Conservation (phyloP, 1,284 basidiomycete genomes). For the Paramarasmius palmivorus region DNA sequence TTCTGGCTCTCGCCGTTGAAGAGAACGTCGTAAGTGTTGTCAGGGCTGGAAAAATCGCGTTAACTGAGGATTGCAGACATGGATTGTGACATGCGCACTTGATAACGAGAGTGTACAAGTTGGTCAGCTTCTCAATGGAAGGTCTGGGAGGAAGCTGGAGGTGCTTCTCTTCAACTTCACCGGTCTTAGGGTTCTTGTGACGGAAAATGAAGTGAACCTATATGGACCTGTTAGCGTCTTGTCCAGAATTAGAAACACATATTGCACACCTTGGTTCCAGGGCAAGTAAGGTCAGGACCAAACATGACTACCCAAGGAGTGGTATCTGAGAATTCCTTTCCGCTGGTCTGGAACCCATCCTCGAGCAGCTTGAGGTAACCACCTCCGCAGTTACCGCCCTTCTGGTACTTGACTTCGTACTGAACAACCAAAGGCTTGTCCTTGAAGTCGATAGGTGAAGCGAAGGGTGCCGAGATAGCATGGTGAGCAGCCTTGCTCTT, state of each 20-base stretch:
- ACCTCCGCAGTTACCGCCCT: slow-evolving; percentile 98
- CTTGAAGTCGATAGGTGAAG: slow-evolving; percentile 78
- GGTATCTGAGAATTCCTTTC: slow-evolving; percentile 94
- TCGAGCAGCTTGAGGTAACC: slow-evolving; percentile 98
- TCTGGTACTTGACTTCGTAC: slow-evolving; percentile 99
- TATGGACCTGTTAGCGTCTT: slow-evolving; percentile 12
- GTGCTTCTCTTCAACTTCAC: slow-evolving; percentile 97
- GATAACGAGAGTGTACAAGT: slow-evolving; percentile 91
- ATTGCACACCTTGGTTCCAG: slow-evolving; percentile 73
- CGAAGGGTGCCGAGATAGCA: slow-evolving; percentile 94
- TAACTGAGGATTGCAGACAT: neutral
- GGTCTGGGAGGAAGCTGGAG: slow-evolving; percentile 83
- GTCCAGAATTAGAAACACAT: neutral
- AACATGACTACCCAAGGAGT: slow-evolving; percentile 99
- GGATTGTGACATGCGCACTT: slow-evolving; percentile 54
- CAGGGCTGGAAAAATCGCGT: slow-evolving; percentile 57
- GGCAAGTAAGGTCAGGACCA: slow-evolving; percentile 87
- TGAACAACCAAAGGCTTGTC: slow-evolving; percentile 93
- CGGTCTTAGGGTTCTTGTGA: slow-evolving; percentile 89
- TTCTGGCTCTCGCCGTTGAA: slow-evolving; percentile 87
- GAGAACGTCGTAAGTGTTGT: slow-evolving; percentile 93
- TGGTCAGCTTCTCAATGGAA: slow-evolving; percentile 84
- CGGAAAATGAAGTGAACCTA: slow-evolving; percentile 98
- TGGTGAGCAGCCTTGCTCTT: slow-evolving; percentile 94
- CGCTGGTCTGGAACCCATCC: slow-evolving; percentile 87